These are phyloP conservation scores for Pleurotus eryngii DNA, from an alignment of 768 basidiomycete species.

Conservation along the genomic window DNA sequence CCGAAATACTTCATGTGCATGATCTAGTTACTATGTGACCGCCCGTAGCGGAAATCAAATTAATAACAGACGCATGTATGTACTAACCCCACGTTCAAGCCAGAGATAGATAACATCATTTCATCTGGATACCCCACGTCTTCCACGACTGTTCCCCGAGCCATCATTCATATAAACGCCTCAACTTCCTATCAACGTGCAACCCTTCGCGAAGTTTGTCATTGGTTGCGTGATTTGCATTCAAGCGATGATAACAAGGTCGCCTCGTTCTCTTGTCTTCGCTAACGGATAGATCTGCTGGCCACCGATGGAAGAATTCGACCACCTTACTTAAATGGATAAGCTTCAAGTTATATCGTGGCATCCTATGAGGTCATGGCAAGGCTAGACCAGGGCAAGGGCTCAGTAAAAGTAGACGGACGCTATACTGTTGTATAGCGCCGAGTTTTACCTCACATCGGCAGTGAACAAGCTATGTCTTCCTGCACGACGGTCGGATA, in stretches of 20 bases:
- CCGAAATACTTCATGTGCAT: no score
- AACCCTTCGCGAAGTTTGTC: background rate
- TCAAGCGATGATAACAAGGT: background rate
- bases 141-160: background rate
- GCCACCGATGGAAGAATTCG: background rate
- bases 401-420: background rate
- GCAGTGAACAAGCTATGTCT: no score
- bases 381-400: constrained; percentile 7
- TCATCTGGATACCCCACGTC: no score
- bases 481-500: background rate
- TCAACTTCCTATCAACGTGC: background rate
- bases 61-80: no score
- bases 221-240: background rate
- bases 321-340: background rate
- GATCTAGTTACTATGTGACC: no score
- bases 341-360: background rate
- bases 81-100: no score
- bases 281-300: background rate
- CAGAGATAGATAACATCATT: no score
- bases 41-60: no score
- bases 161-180: background rate
- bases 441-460: background rate
- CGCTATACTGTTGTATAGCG: no score
- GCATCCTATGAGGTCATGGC: background rate
- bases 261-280: background rate